phyloP scores from a whole-genome alignment of 345 rosid genomes.

The Clarkia xantiana region DNA sequence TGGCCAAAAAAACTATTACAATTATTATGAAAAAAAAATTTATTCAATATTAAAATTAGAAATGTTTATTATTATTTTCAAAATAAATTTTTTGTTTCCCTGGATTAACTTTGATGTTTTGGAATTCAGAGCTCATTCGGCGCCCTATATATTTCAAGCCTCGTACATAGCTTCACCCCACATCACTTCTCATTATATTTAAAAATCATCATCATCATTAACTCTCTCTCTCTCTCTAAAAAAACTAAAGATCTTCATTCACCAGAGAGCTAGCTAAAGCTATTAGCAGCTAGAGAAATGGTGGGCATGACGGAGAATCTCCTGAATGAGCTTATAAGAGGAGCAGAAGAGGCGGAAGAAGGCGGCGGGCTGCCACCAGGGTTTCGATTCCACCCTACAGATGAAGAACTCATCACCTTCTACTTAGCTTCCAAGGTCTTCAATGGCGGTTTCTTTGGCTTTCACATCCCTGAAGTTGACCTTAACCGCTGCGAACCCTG shows the following conservation, averaged over 20 bases:
- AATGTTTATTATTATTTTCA: too few relatives aligned
- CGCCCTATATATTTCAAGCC: too few relatives aligned
- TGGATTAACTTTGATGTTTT: too few relatives aligned
- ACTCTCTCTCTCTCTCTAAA: not conserved
- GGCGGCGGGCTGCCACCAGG: constrained; percentile 81
- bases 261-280: not conserved
- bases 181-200: too few relatives aligned
- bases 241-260: not conserved
- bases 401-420: constrained; percentile 84
- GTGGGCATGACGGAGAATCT: constrained; percentile 43
- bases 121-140: too few relatives aligned
- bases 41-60: too few relatives aligned
- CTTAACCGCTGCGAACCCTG: constrained; percentile 94
- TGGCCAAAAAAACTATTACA: too few relatives aligned
- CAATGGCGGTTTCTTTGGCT: constrained; percentile 51
- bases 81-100: too few relatives aligned
- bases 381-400: constrained; percentile 91
- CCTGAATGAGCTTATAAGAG: constrained; percentile 45
- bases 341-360: constrained; percentile 40
- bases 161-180: too few relatives aligned
- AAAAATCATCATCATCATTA: not conserved
- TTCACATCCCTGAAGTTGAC: constrained; percentile 75
- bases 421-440: constrained; percentile 84
- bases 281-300: not conserved
- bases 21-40: too few relatives aligned